Evolutionary conservation across 1,284 basidiomycete genomes (phyloP), one percentile per base, ranked within the genome.

Genomic region (Irpex sp.): DNA sequence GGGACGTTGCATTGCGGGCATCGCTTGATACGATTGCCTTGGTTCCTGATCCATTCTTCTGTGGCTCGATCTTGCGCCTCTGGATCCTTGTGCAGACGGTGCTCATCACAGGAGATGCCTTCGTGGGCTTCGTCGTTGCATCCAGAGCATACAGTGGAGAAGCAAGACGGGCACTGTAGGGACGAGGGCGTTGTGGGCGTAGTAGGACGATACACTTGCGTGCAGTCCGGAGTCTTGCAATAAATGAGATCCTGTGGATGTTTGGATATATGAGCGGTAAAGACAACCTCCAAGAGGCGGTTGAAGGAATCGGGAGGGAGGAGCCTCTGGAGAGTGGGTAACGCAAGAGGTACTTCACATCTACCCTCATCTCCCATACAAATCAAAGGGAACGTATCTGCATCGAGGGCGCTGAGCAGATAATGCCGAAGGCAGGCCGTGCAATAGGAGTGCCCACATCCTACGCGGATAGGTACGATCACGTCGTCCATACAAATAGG

Each of bases 201-300:
- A 5, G 72, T 69, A n/a, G 70, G 68, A 49, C 79, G 78, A 70
- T 86, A 87, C 1, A 86, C 77, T 68, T 86, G 84, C 5, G 69
- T 77, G 65, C 85, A 87, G 63, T 84, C 85, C 0, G 85, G 80
- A 0, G 84, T 87, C 49, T 76, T 79, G 72, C 85, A 87, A 62
- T 82, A 83, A 58, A 78, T 80, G 70, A 81, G 79, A 37, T 79
- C 75, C 57, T 77, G 73, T 0, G 81, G 77, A 61, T 80, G 79
- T 57, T 73, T 73, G n/a, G 79, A 76, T 36, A 87, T 66, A 64
- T 85, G 75, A 1, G 73, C 69, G 2, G 70, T 68, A 65, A 86
- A 84, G 0, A 77, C 79, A 5, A 73, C 72, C 61, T 84, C 79
- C 8, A 84, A 67, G 21, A 86, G 72, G 15, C 73, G 73, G 59